Base-by-base conservation (phyloP, 495 filamentous ascomycete species). In the Amorphotheca resinae region DNA sequence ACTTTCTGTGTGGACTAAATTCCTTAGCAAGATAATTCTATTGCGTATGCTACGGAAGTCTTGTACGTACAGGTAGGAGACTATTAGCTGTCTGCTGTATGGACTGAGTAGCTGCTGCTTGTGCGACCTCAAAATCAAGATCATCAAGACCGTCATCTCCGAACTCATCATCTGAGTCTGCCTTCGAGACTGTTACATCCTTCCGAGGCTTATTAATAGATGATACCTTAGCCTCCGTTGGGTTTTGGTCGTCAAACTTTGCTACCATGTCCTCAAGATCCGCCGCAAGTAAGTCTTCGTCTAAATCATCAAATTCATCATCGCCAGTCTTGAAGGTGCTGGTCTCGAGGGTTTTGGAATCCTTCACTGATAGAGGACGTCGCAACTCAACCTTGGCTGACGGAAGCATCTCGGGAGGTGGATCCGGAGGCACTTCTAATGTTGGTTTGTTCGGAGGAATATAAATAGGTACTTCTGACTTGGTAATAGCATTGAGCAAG, bases 71-170 rank as follows among this genome's bases (percentile, higher is more conserved):
- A 69, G 53, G 54, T 42, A 49, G 23, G 22, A 55, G 14, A 22
- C 49, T 46, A 52, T 37, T 52, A 38, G 20, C 43, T 49, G 22
- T 52, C 33, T 48, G 42, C 45, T 45, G 53, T 46, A 39, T 42
- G 46, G 43, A 38, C 61, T 77, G 70, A 35, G 71, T 75, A n/a
- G 73, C 70, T 45, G 68, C 62, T 49, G 69, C 64, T 48, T 79
- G 78, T 38, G 70, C 68, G 11, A 67, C 76, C 34, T 80, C 77
- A 44, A 77, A 76, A 54, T 87, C 82, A 49, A 74, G 70, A 43
- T 84, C 80, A 53, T 77, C 76, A 28, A 76, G 76, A 56, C 79
- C 80, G 59, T 72, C 76, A 58, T 73, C 77, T 25, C 73, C 78
- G 51, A 63, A 72, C 46, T 53, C 53, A 42, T 57, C 55, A 22